A percentile compares a stretch with the other conserved stretches of the same genome.
phyloP scores from a whole-genome alignment of 768 basidiomycete genomes.

The Panaeolus cyanescens region DNA sequence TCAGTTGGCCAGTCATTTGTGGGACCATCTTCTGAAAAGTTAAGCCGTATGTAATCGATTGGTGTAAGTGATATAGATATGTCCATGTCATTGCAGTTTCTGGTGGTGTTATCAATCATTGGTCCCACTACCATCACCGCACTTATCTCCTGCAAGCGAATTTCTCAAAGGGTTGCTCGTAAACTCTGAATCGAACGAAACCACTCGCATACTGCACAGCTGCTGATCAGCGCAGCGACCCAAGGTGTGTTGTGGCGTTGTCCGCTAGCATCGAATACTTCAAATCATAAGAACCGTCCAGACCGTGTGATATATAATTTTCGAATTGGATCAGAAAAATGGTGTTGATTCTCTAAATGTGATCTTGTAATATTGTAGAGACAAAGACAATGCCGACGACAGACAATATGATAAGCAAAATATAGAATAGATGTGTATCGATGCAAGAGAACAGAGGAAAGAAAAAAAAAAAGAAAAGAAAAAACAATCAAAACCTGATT shows the following conservation, averaged over 20 bases:
- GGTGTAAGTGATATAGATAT: neutral
- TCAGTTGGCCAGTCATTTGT: neutral
- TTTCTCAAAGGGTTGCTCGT: neutral
- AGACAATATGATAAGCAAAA: neutral
- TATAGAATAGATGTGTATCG: neutral
- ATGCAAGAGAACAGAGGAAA: neutral
- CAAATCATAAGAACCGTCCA: too few relatives aligned
- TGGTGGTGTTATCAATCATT: neutral
- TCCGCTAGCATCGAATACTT: too few relatives aligned
- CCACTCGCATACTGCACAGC: too few relatives aligned
- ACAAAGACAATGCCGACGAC: neutral
- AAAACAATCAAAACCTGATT: neutral
- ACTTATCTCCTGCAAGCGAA: neutral
- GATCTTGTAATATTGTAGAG: neutral
- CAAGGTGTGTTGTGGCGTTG: too few relatives aligned
- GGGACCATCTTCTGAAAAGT: too few relatives aligned
- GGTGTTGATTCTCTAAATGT: neutral
- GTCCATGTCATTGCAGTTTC: neutral
- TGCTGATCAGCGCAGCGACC: too few relatives aligned
- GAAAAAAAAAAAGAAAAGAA: neutral
- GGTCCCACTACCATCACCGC: neutral
- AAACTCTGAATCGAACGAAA: neutral
- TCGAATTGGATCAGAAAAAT: neutral
- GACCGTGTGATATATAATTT: neutral
- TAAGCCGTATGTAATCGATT: neutral